Evolutionary conservation across 306 rosid species (phyloP).

Genomic region (Fagus sylvatica): DNA sequence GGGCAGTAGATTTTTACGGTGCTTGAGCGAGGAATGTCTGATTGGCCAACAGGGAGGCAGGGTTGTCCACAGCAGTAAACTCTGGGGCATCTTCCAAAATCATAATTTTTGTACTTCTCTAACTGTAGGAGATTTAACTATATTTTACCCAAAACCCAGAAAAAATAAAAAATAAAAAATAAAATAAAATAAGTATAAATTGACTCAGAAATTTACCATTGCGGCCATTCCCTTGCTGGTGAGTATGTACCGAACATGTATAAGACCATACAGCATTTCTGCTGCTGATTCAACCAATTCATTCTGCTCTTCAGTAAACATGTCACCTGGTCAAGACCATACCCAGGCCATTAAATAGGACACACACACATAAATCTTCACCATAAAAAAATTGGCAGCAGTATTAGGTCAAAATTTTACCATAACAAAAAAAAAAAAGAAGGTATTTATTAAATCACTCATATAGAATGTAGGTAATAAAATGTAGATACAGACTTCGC

Average conservation of each 20-base stretch:
- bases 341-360: conserved; percentile 22
- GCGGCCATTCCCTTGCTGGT: conserved; percentile 96
- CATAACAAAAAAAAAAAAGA: background rate
- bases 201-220: conserved; percentile 55
- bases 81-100: conserved; percentile 97
- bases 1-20: conserved; percentile 97
- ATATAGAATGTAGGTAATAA: background rate
- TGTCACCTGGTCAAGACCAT: conserved; percentile 57
- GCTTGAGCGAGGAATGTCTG: conserved; percentile 93
- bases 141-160: background rate
- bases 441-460: background rate
- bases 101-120: conserved; percentile 93
- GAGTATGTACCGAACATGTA: conserved; percentile 87
- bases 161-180: background rate
- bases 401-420: background rate
- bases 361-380: background rate
- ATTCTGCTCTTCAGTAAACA: conserved; percentile 96
- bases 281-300: conserved; percentile 98
- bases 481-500: background rate
- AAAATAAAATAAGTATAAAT: background rate
- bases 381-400: background rate
- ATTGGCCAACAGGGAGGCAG: conserved; percentile 98
- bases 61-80: conserved; percentile 99
- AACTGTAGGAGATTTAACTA: conserved; percentile 46
- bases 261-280: conserved; percentile 96